These are phyloP conservation scores for Neoboletus magnificus DNA, from an alignment of 768 basidiomycete genomes.

Conservation along the genomic window DNA sequence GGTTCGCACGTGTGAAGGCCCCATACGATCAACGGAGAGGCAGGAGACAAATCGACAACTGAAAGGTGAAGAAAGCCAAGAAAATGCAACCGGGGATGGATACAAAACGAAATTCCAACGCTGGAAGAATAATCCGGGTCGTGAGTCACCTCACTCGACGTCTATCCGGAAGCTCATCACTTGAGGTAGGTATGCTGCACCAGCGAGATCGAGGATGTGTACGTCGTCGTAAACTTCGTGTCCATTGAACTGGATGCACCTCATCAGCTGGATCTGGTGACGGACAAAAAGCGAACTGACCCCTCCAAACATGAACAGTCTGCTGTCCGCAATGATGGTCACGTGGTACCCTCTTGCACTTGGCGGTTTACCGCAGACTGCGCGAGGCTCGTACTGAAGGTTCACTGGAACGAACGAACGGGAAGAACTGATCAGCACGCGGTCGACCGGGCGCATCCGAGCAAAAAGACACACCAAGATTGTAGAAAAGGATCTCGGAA, in stretches of 20 bases:
- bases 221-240: constrained; percentile 82
- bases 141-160: constrained; percentile 19
- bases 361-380: constrained; percentile 64
- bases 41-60: neutral
- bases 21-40: constrained; percentile 17
- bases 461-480: constrained; percentile 62
- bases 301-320: constrained; percentile 85
- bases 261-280: neutral
- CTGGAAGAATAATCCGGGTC: neutral
- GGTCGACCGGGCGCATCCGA: neutral
- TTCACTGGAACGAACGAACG: constrained; percentile 51
- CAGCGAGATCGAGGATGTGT: constrained; percentile 80
- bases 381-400: constrained; percentile 77
- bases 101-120: neutral
- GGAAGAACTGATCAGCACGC: neutral
- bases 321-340: constrained; percentile 75
- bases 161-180: constrained; percentile 75
- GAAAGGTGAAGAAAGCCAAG: neutral
- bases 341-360: constrained; percentile 82
- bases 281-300: constrained; percentile 15
- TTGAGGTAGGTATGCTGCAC: constrained; percentile 85
- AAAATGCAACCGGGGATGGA: neutral
- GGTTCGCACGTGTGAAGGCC: neutral
- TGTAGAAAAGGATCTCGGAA: constrained; percentile 76
- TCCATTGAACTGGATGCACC: constrained; percentile 61